Conservation (phyloP, 495 filamentous ascomycete genomes). For the Monascus purpureus region DNA sequence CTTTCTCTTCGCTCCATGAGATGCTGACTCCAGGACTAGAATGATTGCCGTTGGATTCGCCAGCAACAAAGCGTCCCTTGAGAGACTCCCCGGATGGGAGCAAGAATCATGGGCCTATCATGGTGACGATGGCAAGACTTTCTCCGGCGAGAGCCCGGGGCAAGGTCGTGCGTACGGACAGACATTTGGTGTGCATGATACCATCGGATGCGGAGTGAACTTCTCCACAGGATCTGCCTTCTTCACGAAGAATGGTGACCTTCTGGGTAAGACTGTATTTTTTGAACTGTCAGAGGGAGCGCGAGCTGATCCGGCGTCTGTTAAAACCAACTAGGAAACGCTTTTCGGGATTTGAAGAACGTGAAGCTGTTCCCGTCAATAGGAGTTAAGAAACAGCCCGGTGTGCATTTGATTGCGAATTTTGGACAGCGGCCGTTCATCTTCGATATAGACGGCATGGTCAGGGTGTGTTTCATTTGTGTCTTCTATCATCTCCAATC, state of each 20-base stretch:
- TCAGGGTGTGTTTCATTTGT: constrained; percentile 40
- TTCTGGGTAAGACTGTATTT: constrained; percentile 44
- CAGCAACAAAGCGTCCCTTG: constrained; percentile 55
- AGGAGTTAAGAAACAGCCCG: constrained; percentile 75
- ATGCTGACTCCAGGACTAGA: constrained; percentile 27
- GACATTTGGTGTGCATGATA: constrained; percentile 60
- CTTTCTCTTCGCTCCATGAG: background rate
- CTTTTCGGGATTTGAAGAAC: constrained; percentile 64
- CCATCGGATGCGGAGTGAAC: constrained; percentile 86
- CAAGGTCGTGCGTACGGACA: constrained; percentile 66
- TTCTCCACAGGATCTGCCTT: constrained; percentile 78
- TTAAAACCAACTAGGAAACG: constrained; percentile 45
- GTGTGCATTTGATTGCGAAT: constrained; percentile 74
- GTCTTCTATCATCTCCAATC: no score
- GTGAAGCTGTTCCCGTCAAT: constrained; percentile 69
- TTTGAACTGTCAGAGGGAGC: no score
- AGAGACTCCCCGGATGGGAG: constrained; percentile 86
- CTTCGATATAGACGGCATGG: constrained; percentile 83
- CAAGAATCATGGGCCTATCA: constrained; percentile 95
- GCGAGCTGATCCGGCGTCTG: no score
- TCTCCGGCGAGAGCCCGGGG: constrained; percentile 49
- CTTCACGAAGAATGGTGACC: constrained; percentile 85
- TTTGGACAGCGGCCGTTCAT: constrained; percentile 85
- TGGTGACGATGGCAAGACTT: constrained; percentile 86
- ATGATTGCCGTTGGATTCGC: constrained; percentile 88